Percentiles rank a stretch among this genome's conserved stretches.
These are phyloP conservation scores for Aspergillus sp. DNA, from an alignment of 2,329 filamentous ascomycete genomes.

Conservation along the genomic window DNA sequence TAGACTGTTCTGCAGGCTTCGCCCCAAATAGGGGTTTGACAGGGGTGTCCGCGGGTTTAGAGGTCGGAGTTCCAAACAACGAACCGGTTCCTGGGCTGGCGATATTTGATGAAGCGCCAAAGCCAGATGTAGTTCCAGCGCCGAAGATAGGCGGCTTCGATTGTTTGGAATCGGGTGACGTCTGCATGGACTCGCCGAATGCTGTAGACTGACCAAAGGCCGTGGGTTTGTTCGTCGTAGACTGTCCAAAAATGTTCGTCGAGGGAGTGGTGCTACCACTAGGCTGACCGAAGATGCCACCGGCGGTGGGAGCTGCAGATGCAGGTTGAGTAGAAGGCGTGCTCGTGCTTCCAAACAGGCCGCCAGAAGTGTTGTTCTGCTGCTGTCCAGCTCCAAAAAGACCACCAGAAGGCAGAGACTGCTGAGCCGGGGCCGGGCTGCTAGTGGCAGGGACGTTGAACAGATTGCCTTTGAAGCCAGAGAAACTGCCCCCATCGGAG, in stretches of 20 bases:
- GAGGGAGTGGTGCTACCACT: conserved; percentile 13
- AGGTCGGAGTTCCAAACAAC: conserved; percentile 18
- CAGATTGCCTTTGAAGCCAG: conserved; percentile 31
- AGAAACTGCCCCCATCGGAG: conserved; percentile 18
- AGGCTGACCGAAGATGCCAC: conserved; percentile 22
- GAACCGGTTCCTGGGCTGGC: conserved; percentile 12
- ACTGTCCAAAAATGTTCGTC: conserved; percentile 21
- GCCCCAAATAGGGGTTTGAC: conserved; percentile 23
- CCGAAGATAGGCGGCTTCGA: conserved; percentile 21
- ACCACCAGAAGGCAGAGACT: conserved; percentile 18
- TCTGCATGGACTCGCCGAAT: conserved; percentile 32
- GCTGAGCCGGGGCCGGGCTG: conserved; percentile 19
- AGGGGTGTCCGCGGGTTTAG: conserved; percentile 16
- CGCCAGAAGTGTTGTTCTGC: conserved; percentile 13
- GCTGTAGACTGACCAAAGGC: conserved; percentile 28
- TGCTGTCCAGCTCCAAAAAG: conserved; percentile 19
- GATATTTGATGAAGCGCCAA: conserved; percentile 16
- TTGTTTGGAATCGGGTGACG: conserved; percentile 29
- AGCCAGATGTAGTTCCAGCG: conserved; percentile 14
- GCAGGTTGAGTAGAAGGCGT: conserved; percentile 12
- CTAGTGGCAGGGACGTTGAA: conserved; percentile 27
- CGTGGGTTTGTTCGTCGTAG: conserved; percentile 19
- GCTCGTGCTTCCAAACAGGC: conserved; percentile 17
- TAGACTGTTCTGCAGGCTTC: conserved; percentile 16
- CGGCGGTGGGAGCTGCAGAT: conserved; percentile 15